These are phyloP conservation scores for Naganishia onofrii DNA, from an alignment of 768 basidiomycete species.

Conservation along the genomic window DNA sequence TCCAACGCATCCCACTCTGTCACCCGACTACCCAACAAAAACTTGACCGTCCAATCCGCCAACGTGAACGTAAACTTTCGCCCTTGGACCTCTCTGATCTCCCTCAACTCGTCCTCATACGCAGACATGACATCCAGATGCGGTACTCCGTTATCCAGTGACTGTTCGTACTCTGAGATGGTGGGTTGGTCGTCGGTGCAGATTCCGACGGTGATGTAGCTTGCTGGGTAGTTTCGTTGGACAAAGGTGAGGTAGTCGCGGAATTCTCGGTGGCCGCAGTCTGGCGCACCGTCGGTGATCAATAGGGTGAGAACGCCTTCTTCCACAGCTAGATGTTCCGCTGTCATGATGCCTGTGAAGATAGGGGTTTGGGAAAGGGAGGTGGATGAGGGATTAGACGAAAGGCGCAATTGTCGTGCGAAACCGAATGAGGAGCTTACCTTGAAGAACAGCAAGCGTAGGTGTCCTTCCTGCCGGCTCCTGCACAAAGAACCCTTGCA, in stretches of 20 bases:
- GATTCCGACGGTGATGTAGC: constrained; percentile 36
- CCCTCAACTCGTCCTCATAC: constrained; percentile 34
- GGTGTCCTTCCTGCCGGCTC: constrained; percentile 31
- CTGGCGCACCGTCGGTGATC: constrained; percentile 38
- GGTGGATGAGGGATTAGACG: too few relatives aligned
- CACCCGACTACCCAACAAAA: constrained; percentile 31
- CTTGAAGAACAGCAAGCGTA: constrained; percentile 32
- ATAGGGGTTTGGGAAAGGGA: too few relatives aligned
- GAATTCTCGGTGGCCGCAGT: constrained; percentile 36
- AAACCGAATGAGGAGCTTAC: too few relatives aligned
- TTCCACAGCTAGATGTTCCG: constrained; percentile 31
- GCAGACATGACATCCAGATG: constrained; percentile 38
- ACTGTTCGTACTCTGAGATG: constrained; percentile 33
- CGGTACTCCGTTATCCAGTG: constrained; percentile 36
- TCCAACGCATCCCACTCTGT: constrained; percentile 36
- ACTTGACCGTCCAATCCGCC: constrained; percentile 37
- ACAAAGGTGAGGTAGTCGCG: constrained; percentile 32
- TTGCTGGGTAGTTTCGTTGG: constrained; percentile 35
- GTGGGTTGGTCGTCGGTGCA: constrained; percentile 37
- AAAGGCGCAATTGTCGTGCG: too few relatives aligned
- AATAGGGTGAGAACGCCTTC: constrained; percentile 35
- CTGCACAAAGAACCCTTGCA: constrained; percentile 24
- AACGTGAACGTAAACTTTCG: constrained; percentile 33
- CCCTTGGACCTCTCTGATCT: constrained; percentile 33
- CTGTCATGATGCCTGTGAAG: constrained; percentile 35